Conservation (phyloP, 1,284 basidiomycete genomes). For the Cutaneotrichosporon curvatum region DNA sequence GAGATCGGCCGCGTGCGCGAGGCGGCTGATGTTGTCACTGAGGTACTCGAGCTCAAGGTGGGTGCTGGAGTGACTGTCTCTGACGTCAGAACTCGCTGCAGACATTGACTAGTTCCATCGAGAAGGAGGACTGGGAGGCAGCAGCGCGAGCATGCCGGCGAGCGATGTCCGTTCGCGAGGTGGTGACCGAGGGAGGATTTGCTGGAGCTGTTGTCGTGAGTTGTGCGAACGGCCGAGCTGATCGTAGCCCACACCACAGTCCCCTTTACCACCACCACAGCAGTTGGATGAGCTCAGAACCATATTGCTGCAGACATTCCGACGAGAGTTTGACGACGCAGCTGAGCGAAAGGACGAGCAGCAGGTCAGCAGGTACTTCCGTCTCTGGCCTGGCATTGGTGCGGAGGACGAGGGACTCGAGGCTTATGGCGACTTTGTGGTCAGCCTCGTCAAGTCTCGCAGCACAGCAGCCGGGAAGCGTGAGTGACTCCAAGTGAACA, state of each 20-base stretch:
- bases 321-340: constrained; percentile 71
- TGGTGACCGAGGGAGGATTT: constrained; percentile 75
- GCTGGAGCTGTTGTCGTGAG: constrained; percentile 77
- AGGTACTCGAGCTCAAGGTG: constrained; percentile 85
- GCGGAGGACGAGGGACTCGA: constrained; percentile 76
- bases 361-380: constrained; percentile 89
- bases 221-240: constrained; percentile 8
- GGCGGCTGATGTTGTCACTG: constrained; percentile 72
- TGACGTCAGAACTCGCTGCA: constrained; percentile 63
- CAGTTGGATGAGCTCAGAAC: constrained; percentile 70
- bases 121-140: constrained; percentile 86
- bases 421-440: constrained; percentile 87
- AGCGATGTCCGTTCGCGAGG: constrained; percentile 73
- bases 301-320: constrained; percentile 70
- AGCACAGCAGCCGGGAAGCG: constrained; percentile 72
- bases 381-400: constrained; percentile 89
- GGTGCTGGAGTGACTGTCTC: constrained; percentile 14
- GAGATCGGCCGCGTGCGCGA: constrained; percentile 82
- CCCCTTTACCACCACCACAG: constrained; percentile 75
- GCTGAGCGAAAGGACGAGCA: constrained; percentile 66
- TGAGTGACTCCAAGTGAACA: constrained; percentile 36
- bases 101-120: constrained; percentile 68
- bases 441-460: constrained; percentile 75
- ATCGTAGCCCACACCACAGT: constrained; percentile 75
- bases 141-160: constrained; percentile 83